These are phyloP conservation scores for Colletotrichum destructivum DNA, from an alignment of 2,329 filamentous ascomycete genomes.

Conservation along the genomic window DNA sequence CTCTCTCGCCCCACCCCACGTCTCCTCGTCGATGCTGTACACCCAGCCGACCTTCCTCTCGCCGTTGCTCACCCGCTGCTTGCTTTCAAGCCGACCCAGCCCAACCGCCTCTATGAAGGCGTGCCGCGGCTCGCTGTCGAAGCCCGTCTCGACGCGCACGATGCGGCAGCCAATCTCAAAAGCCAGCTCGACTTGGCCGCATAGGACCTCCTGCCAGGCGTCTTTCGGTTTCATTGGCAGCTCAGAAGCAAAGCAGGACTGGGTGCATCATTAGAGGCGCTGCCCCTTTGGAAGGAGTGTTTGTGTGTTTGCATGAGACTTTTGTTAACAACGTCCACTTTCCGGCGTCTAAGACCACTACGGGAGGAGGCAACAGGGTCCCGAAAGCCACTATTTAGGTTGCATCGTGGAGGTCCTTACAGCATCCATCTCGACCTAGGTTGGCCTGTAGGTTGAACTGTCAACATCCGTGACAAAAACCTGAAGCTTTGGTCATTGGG, in stretches of 20 bases:
- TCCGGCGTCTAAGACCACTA: not conserved
- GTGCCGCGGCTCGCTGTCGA: conserved; percentile 37
- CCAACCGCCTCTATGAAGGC: conserved; percentile 38
- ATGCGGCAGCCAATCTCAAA: conserved; percentile 41
- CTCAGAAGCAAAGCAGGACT: not conserved
- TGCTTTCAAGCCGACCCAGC: conserved; percentile 26
- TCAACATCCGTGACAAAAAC: no score
- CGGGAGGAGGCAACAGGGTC: not conserved
- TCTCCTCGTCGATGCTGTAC: conserved; percentile 13
- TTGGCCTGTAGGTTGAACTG: no score
- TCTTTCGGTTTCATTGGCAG: not conserved
- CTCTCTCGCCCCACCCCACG: conserved; percentile 4
- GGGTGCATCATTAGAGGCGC: not conserved
- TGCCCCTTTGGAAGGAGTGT: not conserved
- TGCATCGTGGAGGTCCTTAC: no score
- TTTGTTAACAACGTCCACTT: not conserved
- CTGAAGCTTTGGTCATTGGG: no score
- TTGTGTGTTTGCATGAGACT: not conserved
- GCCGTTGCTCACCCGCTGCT: conserved; percentile 30
- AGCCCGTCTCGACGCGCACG: conserved; percentile 45
- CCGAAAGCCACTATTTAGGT: no score
- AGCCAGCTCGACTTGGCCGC: conserved; percentile 45
- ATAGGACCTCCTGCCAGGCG: conserved; percentile 41
- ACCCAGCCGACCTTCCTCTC: conserved; percentile 17
- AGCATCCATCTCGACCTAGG: no score